Evolutionary conservation across 352 stramenopile genomes (phyloP).

Genomic region (Globisporangium spiculum): DNA sequence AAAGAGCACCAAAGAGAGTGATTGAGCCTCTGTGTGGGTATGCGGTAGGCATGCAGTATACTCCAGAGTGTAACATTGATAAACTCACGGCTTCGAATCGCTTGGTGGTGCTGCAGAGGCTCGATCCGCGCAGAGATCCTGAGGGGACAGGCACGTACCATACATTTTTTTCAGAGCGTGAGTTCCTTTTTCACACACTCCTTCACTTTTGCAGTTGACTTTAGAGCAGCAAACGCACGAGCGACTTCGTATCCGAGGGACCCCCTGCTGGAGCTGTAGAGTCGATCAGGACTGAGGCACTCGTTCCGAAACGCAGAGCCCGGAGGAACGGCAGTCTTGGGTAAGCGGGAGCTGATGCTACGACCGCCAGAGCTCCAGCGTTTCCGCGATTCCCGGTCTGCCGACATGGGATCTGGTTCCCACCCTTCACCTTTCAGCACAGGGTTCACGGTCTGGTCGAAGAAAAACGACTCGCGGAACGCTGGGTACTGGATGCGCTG

Average conservation of each 20-base stretch:
- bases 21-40: conserved; percentile 4
- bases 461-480: conserved; percentile 70
- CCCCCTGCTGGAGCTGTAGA: conserved; percentile 62
- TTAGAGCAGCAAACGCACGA: conserved; percentile 20
- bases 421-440: conserved; percentile 35
- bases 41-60: neutral
- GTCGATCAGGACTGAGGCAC: conserved; percentile 51
- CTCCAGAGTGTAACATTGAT: neutral
- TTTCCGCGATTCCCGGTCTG: conserved; percentile 41
- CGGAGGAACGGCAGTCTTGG: conserved; percentile 51
- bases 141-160: neutral
- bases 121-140: conserved; percentile 66
- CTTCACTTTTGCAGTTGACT: neutral
- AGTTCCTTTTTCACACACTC: neutral
- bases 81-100: conserved; percentile 43
- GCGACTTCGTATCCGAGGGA: conserved; percentile 66
- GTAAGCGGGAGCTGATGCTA: conserved; percentile 40
- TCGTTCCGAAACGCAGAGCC: conserved; percentile 69
- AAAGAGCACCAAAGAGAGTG: neutral
- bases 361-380: conserved; percentile 49
- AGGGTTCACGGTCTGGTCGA: conserved; percentile 47
- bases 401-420: conserved; percentile 28
- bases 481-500: conserved; percentile 35
- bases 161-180: neutral
- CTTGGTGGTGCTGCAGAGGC: conserved; percentile 62